Conservation (phyloP, 2,329 filamentous ascomycete genomes). For the Aspergillus neotritici region DNA sequence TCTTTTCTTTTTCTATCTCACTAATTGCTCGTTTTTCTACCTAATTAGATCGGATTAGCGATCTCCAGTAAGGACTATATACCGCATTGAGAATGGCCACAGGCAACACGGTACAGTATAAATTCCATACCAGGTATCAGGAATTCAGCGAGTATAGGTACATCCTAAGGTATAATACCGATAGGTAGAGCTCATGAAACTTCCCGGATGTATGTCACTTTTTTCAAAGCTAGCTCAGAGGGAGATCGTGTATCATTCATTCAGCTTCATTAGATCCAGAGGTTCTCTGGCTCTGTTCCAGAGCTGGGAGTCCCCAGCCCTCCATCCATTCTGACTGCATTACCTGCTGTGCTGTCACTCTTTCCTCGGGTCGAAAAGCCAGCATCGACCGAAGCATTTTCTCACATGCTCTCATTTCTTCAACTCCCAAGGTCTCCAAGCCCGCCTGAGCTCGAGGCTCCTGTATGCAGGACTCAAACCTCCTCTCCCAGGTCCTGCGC, state of each 20-base stretch:
- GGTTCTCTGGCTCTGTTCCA: constrained; percentile 2
- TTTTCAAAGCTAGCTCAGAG: too few relatives aligned
- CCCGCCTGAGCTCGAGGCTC: constrained; percentile 18
- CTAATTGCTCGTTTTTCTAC: too few relatives aligned
- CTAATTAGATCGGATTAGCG: too few relatives aligned
- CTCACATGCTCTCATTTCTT: constrained; percentile 19
- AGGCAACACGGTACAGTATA: too few relatives aligned
- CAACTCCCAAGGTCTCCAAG: constrained; percentile 10
- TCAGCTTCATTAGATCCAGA: too few relatives aligned
- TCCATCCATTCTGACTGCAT: constrained; percentile 24
- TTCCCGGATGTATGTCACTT: too few relatives aligned
- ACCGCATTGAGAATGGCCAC: too few relatives aligned
- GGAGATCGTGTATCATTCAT: too few relatives aligned
- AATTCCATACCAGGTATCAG: too few relatives aligned
- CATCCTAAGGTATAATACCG: neutral
- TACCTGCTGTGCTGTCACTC: constrained; percentile 18
- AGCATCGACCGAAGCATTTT: constrained; percentile 23
- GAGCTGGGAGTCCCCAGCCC: constrained; percentile 15
- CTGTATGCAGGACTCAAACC: constrained; percentile 20
- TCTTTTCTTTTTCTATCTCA: too few relatives aligned
- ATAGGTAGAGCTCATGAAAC: neutral
- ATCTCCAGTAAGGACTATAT: too few relatives aligned
- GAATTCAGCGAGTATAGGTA: too few relatives aligned
- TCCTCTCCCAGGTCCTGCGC: constrained; percentile 10
- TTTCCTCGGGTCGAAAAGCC: constrained; percentile 14